Evolutionary conservation across 208 protist genomes (phyloP), one percentile per base, ranked within the genome.

Genomic region (Trypanosoma lewisi): DNA sequence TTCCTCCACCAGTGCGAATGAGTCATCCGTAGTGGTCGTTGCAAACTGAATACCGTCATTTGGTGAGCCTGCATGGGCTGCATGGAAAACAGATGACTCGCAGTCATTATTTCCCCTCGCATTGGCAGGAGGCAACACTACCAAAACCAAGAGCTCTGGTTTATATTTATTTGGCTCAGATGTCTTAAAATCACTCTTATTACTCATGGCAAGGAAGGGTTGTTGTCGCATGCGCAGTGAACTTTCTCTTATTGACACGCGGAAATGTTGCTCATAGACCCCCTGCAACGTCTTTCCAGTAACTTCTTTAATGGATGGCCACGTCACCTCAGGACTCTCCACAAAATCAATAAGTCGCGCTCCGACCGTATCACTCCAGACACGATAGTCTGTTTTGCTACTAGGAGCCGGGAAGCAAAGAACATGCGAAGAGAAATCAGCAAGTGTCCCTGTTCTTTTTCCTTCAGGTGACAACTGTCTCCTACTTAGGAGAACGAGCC

Each of bases 211-310:
- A 28, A 8, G 5, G 19, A 31, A 39, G 17, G 45, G 23, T 7
- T 17, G 8, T 7, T 51, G 1, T 7, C 66, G 55, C 57, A 31
- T 33, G 1, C 16, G 49, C 7, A 9, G 41, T 3, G 52, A 4
- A 25, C 58, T 6, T 0, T 39, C 27, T 2, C 11, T 2, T 23
- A 47, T 61, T 1, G 44, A 45, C 3, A 61, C 39, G 9, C 44
- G 2, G 33, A 73, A 62, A 42, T 73, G 67, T 16, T 44, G 52
- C 44, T 73, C 58, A 45, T 54, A 73, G 4, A 73, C 52, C 21
- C 47, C 4, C 52, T 73, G 67, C 8, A 73, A 4, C 12, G 42
- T 53, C 31, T 16, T 44, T 19, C 59, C 67, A 9, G 33, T 66
- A 0, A 66, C 67, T 21, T 11, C 50, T 12, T 4, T 34, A 5